Percentiles rank a stretch among this genome's conserved stretches.
Conservation (phyloP, 2,329 filamentous ascomycete genomes). For the Lasiodiplodia sp. region DNA sequence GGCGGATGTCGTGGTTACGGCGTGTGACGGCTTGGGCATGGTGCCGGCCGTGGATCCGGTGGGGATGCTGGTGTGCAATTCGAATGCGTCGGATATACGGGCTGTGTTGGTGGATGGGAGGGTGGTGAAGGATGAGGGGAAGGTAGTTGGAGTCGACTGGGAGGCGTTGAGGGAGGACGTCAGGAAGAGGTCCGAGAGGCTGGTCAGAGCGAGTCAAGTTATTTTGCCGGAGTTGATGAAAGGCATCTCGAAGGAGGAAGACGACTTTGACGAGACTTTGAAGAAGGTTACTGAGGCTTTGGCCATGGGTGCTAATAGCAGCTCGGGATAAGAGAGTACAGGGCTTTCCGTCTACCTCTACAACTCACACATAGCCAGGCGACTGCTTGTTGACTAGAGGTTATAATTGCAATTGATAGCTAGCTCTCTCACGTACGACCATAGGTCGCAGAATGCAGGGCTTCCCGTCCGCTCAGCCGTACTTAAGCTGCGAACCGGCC, state of each 20-base stretch:
- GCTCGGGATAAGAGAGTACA: too few species aligned
- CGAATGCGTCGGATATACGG: background rate
- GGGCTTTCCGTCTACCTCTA: too few species aligned
- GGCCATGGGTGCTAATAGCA: background rate
- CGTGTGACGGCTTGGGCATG: slow-evolving; percentile 1
- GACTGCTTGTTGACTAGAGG: too few species aligned
- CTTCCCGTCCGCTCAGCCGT: too few species aligned
- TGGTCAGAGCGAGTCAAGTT: background rate
- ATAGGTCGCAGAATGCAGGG: too few species aligned
- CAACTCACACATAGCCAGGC: too few species aligned
- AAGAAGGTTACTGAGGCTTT: background rate
- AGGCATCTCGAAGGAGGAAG: background rate
- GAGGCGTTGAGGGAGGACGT: background rate
- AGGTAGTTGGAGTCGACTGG: background rate
- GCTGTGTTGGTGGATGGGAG: slow-evolving; percentile 6
- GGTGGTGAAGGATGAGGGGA: slow-evolving; percentile 3
- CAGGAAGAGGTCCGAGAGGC: background rate
- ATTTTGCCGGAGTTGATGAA: background rate
- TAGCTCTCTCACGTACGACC: too few species aligned
- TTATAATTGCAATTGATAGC: too few species aligned
- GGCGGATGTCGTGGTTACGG: slow-evolving; percentile 5
- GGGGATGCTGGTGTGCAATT: slow-evolving; percentile 16
- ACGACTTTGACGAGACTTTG: background rate
- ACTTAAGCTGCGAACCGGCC: too few species aligned
- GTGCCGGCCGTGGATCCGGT: slow-evolving; percentile 11